These are phyloP conservation scores for Pyrenopolyporus hunteri DNA, from an alignment of 495 filamentous ascomycete species.

Conservation along the genomic window DNA sequence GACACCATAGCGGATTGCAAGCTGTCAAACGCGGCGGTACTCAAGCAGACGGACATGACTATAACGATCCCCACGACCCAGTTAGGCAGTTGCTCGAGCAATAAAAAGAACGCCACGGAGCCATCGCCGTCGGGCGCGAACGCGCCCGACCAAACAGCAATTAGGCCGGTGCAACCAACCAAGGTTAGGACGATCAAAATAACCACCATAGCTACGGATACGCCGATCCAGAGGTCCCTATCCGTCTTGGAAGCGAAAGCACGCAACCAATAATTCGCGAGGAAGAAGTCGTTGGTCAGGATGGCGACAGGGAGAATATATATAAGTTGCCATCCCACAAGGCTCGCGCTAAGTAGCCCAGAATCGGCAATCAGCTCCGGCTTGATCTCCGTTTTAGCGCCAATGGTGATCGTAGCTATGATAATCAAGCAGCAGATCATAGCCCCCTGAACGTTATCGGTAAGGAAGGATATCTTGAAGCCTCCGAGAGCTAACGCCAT, in stretches of 20 bases:
- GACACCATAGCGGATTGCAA: conserved; percentile 80
- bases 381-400: conserved; percentile 72
- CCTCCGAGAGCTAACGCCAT: conserved; percentile 66
- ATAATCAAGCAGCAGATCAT: conserved; percentile 74
- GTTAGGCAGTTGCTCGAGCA: conserved; percentile 69
- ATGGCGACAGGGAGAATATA: conserved; percentile 79
- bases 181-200: conserved; percentile 69
- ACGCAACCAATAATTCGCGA: conserved; percentile 79
- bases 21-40: conserved; percentile 75
- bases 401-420: conserved; percentile 73
- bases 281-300: conserved; percentile 78
- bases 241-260: conserved; percentile 81
- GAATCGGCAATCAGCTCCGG: conserved; percentile 66
- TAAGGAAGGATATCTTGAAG: conserved; percentile 78
- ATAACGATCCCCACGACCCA: conserved; percentile 80
- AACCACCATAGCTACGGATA: conserved; percentile 65
- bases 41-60: conserved; percentile 74
- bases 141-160: conserved; percentile 76
- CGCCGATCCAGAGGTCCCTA: conserved; percentile 73
- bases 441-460: conserved; percentile 76
- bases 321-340: conserved; percentile 77
- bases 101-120: conserved; percentile 72
- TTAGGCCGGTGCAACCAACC: conserved; percentile 69
- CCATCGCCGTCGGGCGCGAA: conserved; percentile 63
- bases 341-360: conserved; percentile 61